Conservation (phyloP, 257 asterid species). For the Cynanchum wilfordii region DNA sequence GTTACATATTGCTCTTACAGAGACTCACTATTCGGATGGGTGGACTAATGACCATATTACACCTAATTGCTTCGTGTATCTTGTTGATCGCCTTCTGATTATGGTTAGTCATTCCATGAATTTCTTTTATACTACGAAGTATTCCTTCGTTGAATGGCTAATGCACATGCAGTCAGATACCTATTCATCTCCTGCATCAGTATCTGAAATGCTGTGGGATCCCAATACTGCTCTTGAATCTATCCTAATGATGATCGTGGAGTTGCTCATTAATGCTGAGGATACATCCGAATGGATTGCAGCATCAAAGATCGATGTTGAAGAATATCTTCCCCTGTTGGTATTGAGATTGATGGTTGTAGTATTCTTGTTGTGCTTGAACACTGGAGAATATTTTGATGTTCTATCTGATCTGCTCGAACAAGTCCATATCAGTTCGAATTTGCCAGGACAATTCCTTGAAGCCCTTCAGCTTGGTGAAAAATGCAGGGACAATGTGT, state of each 20-base stretch:
- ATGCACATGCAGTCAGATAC: slow-evolving; percentile 20
- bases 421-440: slow-evolving; percentile 11
- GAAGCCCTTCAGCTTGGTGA: slow-evolving; percentile 21
- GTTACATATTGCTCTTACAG: slow-evolving; percentile 31
- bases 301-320: slow-evolving; percentile 5
- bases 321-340: slow-evolving; percentile 27
- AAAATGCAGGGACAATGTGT: background rate
- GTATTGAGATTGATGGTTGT: slow-evolving; percentile 34
- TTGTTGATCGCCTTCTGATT: slow-evolving; percentile 46
- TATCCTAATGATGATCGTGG: slow-evolving; percentile 15
- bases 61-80: slow-evolving; percentile 55
- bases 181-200: slow-evolving; percentile 13
- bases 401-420: slow-evolving; percentile 10
- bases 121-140: slow-evolving; percentile 39
- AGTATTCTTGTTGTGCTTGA: slow-evolving; percentile 40
- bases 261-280: slow-evolving; percentile 7
- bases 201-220: background rate
- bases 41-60: slow-evolving; percentile 32
- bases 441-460: slow-evolving; percentile 30
- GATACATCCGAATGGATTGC: slow-evolving; percentile 31
- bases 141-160: slow-evolving; percentile 42
- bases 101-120: slow-evolving; percentile 32
- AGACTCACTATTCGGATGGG: slow-evolving; percentile 32
- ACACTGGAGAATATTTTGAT: slow-evolving; percentile 23
- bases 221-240: slow-evolving; percentile 4